Base-by-base conservation (phyloP, 2,329 filamentous ascomycete species). In the Ilyonectria robusta region DNA sequence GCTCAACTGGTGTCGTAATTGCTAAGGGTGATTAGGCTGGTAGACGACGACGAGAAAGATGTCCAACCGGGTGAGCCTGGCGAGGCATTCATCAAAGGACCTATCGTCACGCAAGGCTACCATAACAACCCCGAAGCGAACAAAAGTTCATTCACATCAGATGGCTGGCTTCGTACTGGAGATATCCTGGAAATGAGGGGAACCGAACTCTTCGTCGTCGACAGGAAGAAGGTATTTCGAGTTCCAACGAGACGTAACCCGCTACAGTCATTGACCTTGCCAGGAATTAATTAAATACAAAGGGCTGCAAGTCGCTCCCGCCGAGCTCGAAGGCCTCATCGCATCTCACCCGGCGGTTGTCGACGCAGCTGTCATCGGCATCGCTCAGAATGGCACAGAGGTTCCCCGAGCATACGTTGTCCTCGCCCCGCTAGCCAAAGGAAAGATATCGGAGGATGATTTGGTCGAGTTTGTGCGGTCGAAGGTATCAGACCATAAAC, bases 191-290 rank as follows among this genome's bases (percentile, higher is more conserved):
- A 91, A 66, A 89, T 93, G 78, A 90, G 94, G 70, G 81, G 86
- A 46, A 85, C 92, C 17, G 88, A 90, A 57, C 91, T 94, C 73
- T 94, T 89, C 81, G 93, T 97, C 71, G 94, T 94, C 0, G 94
- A 96, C 76, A 88, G 93, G 13, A 90, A 93, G 65, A 94, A 94
- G 84, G 88, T 78, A 61, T 70, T 62, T 21, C 6, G 21, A 1
- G 5, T 13, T 6, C 2, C 29, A 19, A 42, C 19, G n/a, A 6
- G 8, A 23, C 23, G 23, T 6, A 37, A 17, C 23, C 26, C 4
- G 26, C 1, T n/a, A 46, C 8, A 40, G 59, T 56, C 37, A 60
- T 21, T 60, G 4, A 40, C 17, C 29, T 5, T 19, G 3, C 5
- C 13, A 92, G 80, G 92, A 92, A 78, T 87, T 84, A 53, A 82